These are phyloP conservation scores for Gynandropsis gynandra DNA, from an alignment of 345 rosid species.

Conservation along the genomic window DNA sequence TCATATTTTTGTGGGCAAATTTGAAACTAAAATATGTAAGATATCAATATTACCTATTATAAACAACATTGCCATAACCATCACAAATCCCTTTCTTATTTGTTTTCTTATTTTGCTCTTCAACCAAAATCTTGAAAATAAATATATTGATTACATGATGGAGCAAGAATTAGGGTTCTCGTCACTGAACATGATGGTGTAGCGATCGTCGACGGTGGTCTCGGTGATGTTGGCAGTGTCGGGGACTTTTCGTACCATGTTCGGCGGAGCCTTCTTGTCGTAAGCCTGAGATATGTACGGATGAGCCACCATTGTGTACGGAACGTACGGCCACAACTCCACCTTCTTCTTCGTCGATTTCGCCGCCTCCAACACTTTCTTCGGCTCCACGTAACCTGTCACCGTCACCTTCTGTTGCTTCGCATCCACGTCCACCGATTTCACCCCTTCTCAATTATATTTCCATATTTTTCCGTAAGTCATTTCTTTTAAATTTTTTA, in stretches of 20 bases:
- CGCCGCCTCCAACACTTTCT: constrained; percentile 64
- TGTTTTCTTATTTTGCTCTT: no score
- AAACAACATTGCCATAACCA: no score
- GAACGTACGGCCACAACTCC: constrained; percentile 93
- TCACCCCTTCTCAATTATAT: constrained; percentile 39
- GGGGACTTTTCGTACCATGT: constrained; percentile 56
- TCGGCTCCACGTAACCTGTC: constrained; percentile 52
- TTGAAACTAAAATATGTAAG: no score
- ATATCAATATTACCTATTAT: no score
- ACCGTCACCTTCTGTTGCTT: constrained; percentile 80
- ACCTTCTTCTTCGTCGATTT: constrained; percentile 80
- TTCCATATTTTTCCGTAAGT: background rate
- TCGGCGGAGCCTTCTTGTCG: constrained; percentile 89
- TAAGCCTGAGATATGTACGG: constrained; percentile 79
- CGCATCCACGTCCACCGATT: constrained; percentile 68
- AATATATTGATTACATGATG: no score
- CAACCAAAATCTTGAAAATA: no score
- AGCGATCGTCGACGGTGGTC: constrained; percentile 50
- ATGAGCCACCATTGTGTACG: constrained; percentile 51
- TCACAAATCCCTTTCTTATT: no score
- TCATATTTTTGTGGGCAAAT: no score
- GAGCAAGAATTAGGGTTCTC: constrained; percentile 80
- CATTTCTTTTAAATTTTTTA: background rate
- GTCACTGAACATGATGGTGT: constrained; percentile 65
- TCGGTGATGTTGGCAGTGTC: constrained; percentile 42